Percentiles rank a stretch among this genome's conserved stretches.
Evolutionary conservation across 2,329 filamentous ascomycete species (phyloP).

Genomic region (Aphanoascus verrucosus): DNA sequence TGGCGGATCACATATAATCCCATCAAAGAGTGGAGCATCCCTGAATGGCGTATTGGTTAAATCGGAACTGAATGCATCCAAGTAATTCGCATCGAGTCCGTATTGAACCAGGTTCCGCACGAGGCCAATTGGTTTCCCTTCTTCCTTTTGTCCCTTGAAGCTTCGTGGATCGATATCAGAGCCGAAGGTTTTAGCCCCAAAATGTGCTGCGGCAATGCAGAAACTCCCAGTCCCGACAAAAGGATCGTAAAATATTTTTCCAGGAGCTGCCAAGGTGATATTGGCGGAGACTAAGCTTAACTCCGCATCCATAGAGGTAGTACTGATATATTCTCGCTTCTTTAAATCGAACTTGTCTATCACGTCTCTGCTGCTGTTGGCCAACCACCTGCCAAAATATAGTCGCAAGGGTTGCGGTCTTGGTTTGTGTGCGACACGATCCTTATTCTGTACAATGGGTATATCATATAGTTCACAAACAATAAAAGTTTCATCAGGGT

Average conservation of each 20-base stretch:
- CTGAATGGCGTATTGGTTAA: slow-evolving; percentile 75
- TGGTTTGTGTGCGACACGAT: slow-evolving; percentile 10
- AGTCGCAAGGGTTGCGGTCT: slow-evolving; percentile 45
- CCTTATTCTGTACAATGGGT: slow-evolving; percentile 12
- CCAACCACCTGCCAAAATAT: slow-evolving; percentile 64
- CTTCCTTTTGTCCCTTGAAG: slow-evolving; percentile 53
- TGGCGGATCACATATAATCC: slow-evolving; percentile 88
- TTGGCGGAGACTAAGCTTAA: slow-evolving; percentile 86
- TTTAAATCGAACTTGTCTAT: slow-evolving; percentile 75
- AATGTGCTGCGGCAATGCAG: slow-evolving; percentile 78
- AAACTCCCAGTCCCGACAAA: slow-evolving; percentile 95
- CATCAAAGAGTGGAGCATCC: slow-evolving; percentile 57
- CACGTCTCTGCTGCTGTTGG: slow-evolving; percentile 54
- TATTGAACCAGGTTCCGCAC: slow-evolving; percentile 79
- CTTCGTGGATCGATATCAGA: slow-evolving; percentile 90
- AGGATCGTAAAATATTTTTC: slow-evolving; percentile 83
- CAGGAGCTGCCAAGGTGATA: slow-evolving; percentile 68
- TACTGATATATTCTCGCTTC: slow-evolving; percentile 85
- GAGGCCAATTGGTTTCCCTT: slow-evolving; percentile 36
- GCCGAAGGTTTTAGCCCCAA: slow-evolving; percentile 71
- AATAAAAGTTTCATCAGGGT: slow-evolving; percentile 62
- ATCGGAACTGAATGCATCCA: slow-evolving; percentile 76
- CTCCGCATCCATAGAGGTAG: slow-evolving; percentile 95
- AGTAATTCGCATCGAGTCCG: slow-evolving; percentile 51
- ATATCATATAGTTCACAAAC: slow-evolving; percentile 70